phyloP scores from a whole-genome alignment of 345 rosid genomes.

The Boechera divaricarpa region DNA sequence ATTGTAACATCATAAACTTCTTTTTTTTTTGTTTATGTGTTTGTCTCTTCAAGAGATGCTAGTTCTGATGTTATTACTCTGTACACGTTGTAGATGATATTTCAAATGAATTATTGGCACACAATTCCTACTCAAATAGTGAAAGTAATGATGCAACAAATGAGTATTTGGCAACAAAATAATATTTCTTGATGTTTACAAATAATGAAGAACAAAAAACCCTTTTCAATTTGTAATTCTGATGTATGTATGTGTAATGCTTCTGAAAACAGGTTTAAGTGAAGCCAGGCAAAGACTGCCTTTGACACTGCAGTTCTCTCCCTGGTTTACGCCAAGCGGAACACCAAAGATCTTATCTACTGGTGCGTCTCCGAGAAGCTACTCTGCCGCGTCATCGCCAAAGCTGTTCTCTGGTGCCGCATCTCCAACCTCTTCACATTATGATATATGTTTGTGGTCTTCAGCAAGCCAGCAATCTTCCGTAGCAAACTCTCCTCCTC shows the following conservation, averaged over 20 bases:
- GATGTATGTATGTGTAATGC: background rate
- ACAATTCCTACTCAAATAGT: constrained; percentile 49
- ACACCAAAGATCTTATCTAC: constrained; percentile 77
- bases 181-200: background rate
- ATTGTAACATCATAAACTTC: constrained; percentile 9
- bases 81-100: constrained; percentile 53
- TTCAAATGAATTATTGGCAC: constrained; percentile 52
- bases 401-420: constrained; percentile 63
- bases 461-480: constrained; percentile 93
- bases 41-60: background rate
- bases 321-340: constrained; percentile 54
- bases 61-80: constrained; percentile 8
- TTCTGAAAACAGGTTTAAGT: constrained; percentile 48
- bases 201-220: background rate
- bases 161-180: background rate
- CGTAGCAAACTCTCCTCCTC: constrained; percentile 89
- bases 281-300: constrained; percentile 61
- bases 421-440: constrained; percentile 68
- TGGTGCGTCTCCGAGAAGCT: constrained; percentile 71
- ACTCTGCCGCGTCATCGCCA: constrained; percentile 76
- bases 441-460: constrained; percentile 73
- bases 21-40: background rate
- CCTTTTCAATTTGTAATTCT: background rate
- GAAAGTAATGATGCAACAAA: constrained; percentile 54
- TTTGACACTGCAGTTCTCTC: constrained; percentile 73